phyloP scores from a whole-genome alignment of 148 eudicot genomes.

The Chenopodium album region DNA sequence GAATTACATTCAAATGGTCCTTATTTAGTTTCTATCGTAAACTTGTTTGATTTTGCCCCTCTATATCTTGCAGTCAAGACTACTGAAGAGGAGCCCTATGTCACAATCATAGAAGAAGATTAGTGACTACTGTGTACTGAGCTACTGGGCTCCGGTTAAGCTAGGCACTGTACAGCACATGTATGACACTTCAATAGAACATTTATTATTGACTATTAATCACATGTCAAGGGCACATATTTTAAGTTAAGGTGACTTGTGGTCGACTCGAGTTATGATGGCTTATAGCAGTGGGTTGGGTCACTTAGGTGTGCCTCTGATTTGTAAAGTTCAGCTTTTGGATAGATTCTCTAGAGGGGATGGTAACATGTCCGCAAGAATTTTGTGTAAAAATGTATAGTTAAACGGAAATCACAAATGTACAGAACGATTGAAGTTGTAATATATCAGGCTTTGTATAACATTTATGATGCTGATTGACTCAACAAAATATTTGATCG shows the following conservation, averaged over 20 bases:
- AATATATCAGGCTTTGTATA: neutral
- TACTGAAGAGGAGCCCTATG: conserved; percentile 46
- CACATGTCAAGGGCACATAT: neutral
- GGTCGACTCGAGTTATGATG: neutral
- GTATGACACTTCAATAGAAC: neutral
- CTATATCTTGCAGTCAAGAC: conserved; percentile 54
- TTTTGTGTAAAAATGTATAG: neutral
- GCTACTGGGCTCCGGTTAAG: neutral
- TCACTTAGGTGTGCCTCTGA: neutral
- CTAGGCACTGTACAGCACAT: neutral
- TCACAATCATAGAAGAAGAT: conserved; percentile 20
- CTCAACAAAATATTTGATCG: neutral
- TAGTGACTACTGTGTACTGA: neutral
- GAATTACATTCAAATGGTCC: conserved; percentile 4
- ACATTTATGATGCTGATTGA: neutral
- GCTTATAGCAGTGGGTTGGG: neutral
- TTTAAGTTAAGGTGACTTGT: neutral
- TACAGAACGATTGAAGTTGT: neutral
- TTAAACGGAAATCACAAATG: neutral
- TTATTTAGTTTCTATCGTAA: neutral
- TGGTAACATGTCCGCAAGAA: neutral
- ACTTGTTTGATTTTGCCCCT: conserved; percentile 1
- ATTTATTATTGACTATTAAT: neutral
- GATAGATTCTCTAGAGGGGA: neutral
- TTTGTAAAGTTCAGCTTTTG: neutral